phyloP scores from a whole-genome alignment of 768 basidiomycete genomes.

The Tricholoma bakamatsutake region DNA sequence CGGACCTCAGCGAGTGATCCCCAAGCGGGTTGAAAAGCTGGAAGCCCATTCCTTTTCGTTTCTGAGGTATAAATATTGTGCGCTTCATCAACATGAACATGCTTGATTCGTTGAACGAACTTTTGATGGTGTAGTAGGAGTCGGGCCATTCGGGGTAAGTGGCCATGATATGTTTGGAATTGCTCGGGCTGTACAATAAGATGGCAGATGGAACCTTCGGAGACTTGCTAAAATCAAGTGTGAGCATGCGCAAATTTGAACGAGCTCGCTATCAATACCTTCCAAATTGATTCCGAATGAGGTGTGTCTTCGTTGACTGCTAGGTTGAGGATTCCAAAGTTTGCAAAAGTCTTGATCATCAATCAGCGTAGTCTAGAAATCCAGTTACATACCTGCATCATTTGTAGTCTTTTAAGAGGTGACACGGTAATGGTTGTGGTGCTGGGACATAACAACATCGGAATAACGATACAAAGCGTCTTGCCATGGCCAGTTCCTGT shows the following conservation, averaged over 20 bases:
- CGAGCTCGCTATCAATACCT: too few species aligned
- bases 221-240: not conserved
- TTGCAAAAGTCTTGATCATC: not conserved
- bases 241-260: too few species aligned
- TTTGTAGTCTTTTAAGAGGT: too few species aligned
- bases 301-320: not conserved
- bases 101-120: not conserved
- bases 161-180: not conserved
- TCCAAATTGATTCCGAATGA: not conserved
- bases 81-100: not conserved
- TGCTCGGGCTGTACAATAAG: not conserved
- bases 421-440: too few species aligned
- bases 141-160: not conserved
- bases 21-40: too few species aligned
- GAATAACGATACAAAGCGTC: too few species aligned
- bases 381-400: not conserved
- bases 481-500: too few species aligned
- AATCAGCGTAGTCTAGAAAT: too few species aligned
- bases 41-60: too few species aligned
- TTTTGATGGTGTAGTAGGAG: not conserved
- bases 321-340: not conserved
- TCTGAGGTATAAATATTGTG: too few species aligned
- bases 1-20: too few species aligned
- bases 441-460: too few species aligned
- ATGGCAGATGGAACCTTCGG: not conserved